Base-by-base conservation (phyloP, 2,329 filamentous ascomycete species). In the Colletotrichum cuscutae region DNA sequence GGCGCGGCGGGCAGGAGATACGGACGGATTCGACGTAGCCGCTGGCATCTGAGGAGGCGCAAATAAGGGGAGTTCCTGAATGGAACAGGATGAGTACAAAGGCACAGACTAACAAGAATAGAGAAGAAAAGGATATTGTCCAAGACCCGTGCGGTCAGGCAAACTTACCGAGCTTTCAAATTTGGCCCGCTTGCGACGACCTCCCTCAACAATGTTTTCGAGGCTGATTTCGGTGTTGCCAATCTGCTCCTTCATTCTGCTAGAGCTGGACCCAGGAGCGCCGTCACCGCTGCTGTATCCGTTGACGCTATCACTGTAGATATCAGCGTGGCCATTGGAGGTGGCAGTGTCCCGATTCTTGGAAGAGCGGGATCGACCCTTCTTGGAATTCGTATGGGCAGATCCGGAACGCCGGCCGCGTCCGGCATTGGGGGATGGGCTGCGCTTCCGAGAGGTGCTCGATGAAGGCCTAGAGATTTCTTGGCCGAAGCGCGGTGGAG, bases 191-290 rank as follows among this genome's bases (percentile, higher is more conserved):
- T 98, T 98, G 81, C 97, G 92, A 83, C 97, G 93, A 77, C 96
- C 95, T 80, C 97, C 97, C 84, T 98, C 96, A 74, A 99, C 94
- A 82, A 99, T 98, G 81, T 99, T 99, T 78, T 98, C 95, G 77
- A 98, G 91, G 81, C 96, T 98, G 80, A 99, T 99, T 78, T 99
- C 97, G 19, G 97, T 97, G 81, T 95, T 98, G 61, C 94, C 95
- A 78, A 98, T 90, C 76, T 95, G 93, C 79, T 98, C 95, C 82
- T 94, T 95, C 77, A 89, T 90, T 81, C 93, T 93, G 78, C 93
- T 92, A 72, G 93, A 93, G 76, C 93, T 88, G 68, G 94, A 95
- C 76, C 91, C 93, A 74, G 93, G 90, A 32, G 92, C 94, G 74
- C 92, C 93, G 76, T 98, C 95, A 77, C 94, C 95, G 82, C 95